Percentiles rank a stretch among this genome's conserved stretches.
phyloP scores from a whole-genome alignment of 116 monocot species.

The Trichopus zeylanicus region DNA sequence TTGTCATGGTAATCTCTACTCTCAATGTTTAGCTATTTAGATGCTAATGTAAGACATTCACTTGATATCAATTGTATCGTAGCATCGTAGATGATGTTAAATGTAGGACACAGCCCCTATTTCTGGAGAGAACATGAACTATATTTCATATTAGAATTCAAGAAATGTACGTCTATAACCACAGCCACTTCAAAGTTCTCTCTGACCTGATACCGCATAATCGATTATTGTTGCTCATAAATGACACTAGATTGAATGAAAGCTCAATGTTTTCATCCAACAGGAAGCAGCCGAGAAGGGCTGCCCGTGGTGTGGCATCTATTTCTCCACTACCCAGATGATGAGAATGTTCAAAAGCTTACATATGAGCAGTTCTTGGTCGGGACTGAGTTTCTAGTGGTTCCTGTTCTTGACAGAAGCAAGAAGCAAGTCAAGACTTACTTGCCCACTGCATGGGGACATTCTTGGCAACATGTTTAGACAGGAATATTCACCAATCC shows the following conservation, averaged over 20 bases:
- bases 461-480: slow-evolving; percentile 71
- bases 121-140: too few species aligned
- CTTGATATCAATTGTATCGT: too few species aligned
- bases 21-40: background rate
- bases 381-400: slow-evolving; percentile 70
- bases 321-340: slow-evolving; percentile 80
- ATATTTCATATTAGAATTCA: too few species aligned
- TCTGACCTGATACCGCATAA: too few species aligned
- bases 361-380: slow-evolving; percentile 73
- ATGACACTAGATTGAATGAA: too few species aligned
- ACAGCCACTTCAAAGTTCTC: too few species aligned
- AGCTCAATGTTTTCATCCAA: background rate
- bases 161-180: too few species aligned
- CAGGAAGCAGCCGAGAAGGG: slow-evolving; percentile 69
- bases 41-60: too few species aligned
- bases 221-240: too few species aligned
- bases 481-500: slow-evolving; percentile 33
- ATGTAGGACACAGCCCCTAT: too few species aligned
- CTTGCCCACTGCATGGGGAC: slow-evolving; percentile 41
- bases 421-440: slow-evolving; percentile 47
- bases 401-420: slow-evolving; percentile 66
- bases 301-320: slow-evolving; percentile 63
- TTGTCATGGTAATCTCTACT: slow-evolving; percentile 47
- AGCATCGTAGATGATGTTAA: too few species aligned
- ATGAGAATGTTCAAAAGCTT: slow-evolving; percentile 40